These are phyloP conservation scores for Boletus reticuloceps DNA, from an alignment of 768 basidiomycete species.

Conservation along the genomic window DNA sequence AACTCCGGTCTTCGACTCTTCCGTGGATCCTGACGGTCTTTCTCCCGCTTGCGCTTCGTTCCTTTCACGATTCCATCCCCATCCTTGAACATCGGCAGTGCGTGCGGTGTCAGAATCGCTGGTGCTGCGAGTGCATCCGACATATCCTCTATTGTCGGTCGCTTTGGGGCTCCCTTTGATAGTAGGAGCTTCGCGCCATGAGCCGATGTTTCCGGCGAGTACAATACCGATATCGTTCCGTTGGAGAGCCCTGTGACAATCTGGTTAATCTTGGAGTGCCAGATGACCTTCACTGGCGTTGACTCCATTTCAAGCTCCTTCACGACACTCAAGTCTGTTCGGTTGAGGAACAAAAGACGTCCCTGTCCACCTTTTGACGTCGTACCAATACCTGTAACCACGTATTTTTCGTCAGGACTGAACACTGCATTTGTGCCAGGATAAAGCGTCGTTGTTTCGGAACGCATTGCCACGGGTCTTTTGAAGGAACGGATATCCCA, in stretches of 20 bases:
- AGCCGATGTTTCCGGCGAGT: conserved; percentile 85
- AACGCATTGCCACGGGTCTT: conserved; percentile 73
- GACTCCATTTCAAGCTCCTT: conserved; percentile 68
- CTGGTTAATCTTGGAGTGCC: conserved; percentile 98
- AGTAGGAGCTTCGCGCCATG: conserved; percentile 91
- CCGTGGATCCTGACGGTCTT: conserved; percentile 81
- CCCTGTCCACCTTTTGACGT: conserved; percentile 67
- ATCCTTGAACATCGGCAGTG: conserved; percentile 90
- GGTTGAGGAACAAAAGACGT: conserved; percentile 68
- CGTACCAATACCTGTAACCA: conserved; percentile 81
- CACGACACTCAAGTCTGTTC: conserved; percentile 64
- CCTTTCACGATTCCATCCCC: conserved; percentile 63
- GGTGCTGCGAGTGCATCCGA: conserved; percentile 83
- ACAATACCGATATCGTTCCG: conserved; percentile 85
- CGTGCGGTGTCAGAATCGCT: conserved; percentile 89
- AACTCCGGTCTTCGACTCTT: conserved; percentile 92
- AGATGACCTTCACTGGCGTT: conserved; percentile 85
- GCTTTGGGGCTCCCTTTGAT: conserved; percentile 81
- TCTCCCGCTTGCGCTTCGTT: conserved; percentile 87
- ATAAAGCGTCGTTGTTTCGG: conserved; percentile 73
- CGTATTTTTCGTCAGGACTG: conserved; percentile 88
- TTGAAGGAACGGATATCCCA: conserved; percentile 95
- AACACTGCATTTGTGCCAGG: conserved; percentile 92
- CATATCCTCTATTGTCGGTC: conserved; percentile 83
- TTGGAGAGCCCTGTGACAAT: conserved; percentile 86